Percentiles rank a stretch among this genome's conserved stretches.
phyloP scores from a whole-genome alignment of 352 stramenopile genomes.

The Aphanomyces euteiches region DNA sequence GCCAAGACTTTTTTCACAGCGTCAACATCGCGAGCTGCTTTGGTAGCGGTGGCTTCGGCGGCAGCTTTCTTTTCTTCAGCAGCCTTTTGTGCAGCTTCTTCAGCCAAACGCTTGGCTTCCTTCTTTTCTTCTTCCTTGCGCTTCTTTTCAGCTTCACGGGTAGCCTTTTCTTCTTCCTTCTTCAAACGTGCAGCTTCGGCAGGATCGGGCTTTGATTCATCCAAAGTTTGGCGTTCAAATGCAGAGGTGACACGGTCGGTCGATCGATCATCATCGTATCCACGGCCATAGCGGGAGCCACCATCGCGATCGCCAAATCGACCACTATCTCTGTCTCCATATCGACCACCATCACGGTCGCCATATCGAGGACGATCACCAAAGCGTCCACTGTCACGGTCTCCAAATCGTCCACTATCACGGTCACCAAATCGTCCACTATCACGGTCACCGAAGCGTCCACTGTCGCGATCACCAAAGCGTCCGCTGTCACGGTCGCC shows the following conservation, averaged over 20 bases:
- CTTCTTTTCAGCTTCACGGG: conserved; percentile 62
- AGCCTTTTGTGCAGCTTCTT: conserved; percentile 48
- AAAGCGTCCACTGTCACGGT: conserved; percentile 33
- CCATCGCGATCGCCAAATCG: conserved; percentile 36
- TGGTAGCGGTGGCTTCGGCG: conserved; percentile 46
- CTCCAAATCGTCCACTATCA: conserved; percentile 33
- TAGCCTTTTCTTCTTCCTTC: conserved; percentile 71
- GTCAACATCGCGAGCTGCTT: conserved; percentile 49
- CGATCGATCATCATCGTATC: conserved; percentile 38
- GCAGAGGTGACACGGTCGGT: conserved; percentile 17
- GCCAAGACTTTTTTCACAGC: conserved; percentile 61
- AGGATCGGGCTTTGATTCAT: conserved; percentile 23
- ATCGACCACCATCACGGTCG: conserved; percentile 36
- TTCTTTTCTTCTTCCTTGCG: conserved; percentile 53
- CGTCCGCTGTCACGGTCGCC: conserved; percentile 26
- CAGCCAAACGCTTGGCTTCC: conserved; percentile 42
- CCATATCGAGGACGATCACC: conserved; percentile 27
- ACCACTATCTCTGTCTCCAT: conserved; percentile 37
- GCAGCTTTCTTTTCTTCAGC: conserved; percentile 38
- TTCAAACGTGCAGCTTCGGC: conserved; percentile 52
- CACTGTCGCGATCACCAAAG: conserved; percentile 21
- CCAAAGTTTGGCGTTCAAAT: conserved; percentile 17
- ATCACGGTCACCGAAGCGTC: conserved; percentile 31
- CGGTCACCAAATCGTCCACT: conserved; percentile 31
- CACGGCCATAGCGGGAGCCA: conserved; percentile 24